phyloP scores from a whole-genome alignment of 495 filamentous ascomycete species.

The Penicillium dipodomyicola region DNA sequence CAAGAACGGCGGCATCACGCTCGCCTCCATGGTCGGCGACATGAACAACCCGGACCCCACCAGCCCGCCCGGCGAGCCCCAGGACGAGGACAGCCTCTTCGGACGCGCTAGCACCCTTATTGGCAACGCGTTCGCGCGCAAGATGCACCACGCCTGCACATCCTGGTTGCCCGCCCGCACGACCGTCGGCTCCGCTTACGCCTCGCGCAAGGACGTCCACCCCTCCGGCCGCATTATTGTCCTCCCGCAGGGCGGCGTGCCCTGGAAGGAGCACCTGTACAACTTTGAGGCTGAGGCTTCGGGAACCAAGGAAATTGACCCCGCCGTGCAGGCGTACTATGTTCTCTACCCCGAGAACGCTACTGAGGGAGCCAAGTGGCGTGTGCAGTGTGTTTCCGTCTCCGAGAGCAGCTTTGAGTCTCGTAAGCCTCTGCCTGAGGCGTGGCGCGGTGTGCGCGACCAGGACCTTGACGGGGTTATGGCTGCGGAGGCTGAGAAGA shows the following conservation, averaged over 20 bases:
- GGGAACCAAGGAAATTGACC: conserved; percentile 28
- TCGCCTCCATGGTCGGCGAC: conserved; percentile 78
- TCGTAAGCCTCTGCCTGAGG: conserved; percentile 82
- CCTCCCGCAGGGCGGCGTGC: conserved; percentile 67
- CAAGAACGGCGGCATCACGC: conserved; percentile 72
- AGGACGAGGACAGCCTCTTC: conserved; percentile 83
- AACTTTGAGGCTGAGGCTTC: conserved; percentile 67
- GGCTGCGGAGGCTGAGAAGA: conserved; percentile 56
- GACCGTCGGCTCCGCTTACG: conserved; percentile 70
- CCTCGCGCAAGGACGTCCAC: conserved; percentile 61
- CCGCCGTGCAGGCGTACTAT: conserved; percentile 61
- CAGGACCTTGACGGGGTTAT: conserved; percentile 71
- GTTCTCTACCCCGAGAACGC: conserved; percentile 88
- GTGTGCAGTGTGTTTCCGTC: conserved; percentile 82
- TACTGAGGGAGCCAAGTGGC: conserved; percentile 73
- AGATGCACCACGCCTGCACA: conserved; percentile 55
- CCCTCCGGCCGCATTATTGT: conserved; percentile 75
- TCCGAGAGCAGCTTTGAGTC: conserved; percentile 82
- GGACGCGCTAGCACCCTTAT: conserved; percentile 71
- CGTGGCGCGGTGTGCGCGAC: conserved; percentile 88
- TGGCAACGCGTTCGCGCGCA: conserved; percentile 77
- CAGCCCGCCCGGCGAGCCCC: conserved; percentile 50
- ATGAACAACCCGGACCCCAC: conserved; percentile 63
- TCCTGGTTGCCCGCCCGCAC: conserved; percentile 85
- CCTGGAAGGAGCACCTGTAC: conserved; percentile 97